Evolutionary conservation across 345 rosid species (phyloP), one percentile per base, ranked within the genome.

Genomic region (Crucihimalaya himalaica): DNA sequence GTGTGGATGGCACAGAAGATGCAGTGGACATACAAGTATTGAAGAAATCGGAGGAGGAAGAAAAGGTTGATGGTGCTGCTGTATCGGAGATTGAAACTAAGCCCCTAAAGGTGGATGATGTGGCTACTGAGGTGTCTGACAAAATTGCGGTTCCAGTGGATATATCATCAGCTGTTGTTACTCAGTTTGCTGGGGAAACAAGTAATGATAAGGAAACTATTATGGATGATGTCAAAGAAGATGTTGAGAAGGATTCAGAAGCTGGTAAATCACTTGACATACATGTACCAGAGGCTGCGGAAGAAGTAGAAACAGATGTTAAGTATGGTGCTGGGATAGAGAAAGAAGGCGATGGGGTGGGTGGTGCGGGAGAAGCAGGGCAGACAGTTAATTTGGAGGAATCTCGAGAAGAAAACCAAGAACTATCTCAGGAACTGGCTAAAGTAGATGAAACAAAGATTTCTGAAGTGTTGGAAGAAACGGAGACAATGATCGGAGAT

Each of bases 381-480:
- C 54, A 57, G 48, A 34, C 53, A 27, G 29, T 20, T 68, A 66
- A 42, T 10, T 21, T 28, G 58, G 68, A 67, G 11, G 80, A 74
- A 53, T 68, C 34, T 60, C 47, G 13, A 66, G 67, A 70, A 46
- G 80, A 71, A 59, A 71, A 29, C 62, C 48, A 10, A 63, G 68
- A 73, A 47, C 55, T 63, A 31, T 35, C 52, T 34, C 70, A 57
- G 73, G 82, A 51, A 42, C 20, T 31, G 19, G 32, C 68, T 21
- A 51, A 74, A 67, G 45, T 9, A 52, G 85, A 75, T 16, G 75
- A 65, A 31, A 66, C 50, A 10, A 75, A 71, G 25, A 72, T 75
- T 43, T 71, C 23, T 43, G 78, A 67, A 45, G 77, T 18, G 27
- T 75, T 69, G 8, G 66, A 68, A 53, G 83, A 77, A 52, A 23